Conservation (phyloP, 176 grass and related monocot genomes). For the Zoysia pacifica region DNA sequence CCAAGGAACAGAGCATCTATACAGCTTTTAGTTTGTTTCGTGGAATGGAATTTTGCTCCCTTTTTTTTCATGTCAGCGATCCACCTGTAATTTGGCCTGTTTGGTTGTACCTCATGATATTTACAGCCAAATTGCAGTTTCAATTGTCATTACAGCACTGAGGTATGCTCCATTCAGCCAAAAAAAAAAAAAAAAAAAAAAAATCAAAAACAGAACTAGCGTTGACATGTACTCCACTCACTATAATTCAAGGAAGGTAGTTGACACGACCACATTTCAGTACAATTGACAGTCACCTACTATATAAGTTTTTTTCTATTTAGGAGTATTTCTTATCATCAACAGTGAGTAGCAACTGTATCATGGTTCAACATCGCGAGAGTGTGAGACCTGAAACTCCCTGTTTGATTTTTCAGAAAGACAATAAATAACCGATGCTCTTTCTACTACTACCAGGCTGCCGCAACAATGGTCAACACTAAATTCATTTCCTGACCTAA, state of each 20-base stretch:
- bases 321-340: not conserved
- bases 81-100: not conserved
- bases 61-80: not conserved
- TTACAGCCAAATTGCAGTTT: constrained; percentile 17
- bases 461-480: not conserved
- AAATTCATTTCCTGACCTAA: constrained; percentile 9
- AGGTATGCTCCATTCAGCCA: not conserved
- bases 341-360: no score
- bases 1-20: constrained; percentile 12
- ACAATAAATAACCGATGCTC: not conserved
- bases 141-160: not conserved
- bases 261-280: not conserved
- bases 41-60: constrained; percentile 2
- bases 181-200: no score
- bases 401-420: not conserved
- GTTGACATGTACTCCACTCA: no score
- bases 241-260: not conserved
- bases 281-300: not conserved
- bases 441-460: not conserved
- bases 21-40: not conserved
- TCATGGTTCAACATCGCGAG: not conserved
- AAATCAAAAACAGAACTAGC: no score
- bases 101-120: constrained; percentile 20
- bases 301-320: not conserved
- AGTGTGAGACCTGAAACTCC: not conserved